A percentile compares a stretch with the other conserved stretches of the same genome.
Conservation (phyloP, 2,329 filamentous ascomycete genomes). For the Massarina eburnea region DNA sequence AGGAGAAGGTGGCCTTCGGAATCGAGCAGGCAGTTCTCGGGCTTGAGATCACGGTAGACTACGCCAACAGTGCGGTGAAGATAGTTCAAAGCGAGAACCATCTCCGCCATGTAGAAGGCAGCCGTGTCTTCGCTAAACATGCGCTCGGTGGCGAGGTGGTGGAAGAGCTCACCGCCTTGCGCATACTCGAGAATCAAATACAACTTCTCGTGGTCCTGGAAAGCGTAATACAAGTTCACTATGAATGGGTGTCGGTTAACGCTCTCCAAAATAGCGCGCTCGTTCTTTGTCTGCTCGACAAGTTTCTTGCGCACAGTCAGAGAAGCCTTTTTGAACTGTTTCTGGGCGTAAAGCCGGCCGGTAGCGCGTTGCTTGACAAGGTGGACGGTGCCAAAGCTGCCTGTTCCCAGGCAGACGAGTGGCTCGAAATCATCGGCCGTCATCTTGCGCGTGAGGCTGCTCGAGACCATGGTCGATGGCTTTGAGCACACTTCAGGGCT, state of each 20-base stretch:
- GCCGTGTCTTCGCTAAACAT: conserved; percentile 92
- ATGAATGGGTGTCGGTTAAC: conserved; percentile 97
- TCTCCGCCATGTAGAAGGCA: conserved; percentile 98
- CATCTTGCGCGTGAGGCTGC: conserved; percentile 76
- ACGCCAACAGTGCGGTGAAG: conserved; percentile 90
- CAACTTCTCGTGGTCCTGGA: conserved; percentile 96
- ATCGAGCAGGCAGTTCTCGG: conserved; percentile 94
- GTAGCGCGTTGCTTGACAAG: conserved; percentile 88
- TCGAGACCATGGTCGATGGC: conserved; percentile 33
- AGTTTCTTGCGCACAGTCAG: conserved; percentile 93
- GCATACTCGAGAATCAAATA: conserved; percentile 98
- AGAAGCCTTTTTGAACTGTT: conserved; percentile 97
- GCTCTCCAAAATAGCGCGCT: conserved; percentile 90
- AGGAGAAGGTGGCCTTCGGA: conserved; percentile 87
- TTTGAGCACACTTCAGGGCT: conserved; percentile 58
- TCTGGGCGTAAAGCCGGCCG: conserved; percentile 91
- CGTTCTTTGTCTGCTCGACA: conserved; percentile 95
- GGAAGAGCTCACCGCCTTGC: conserved; percentile 94
- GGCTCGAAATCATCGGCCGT: conserved; percentile 86
- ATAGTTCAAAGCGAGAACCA: conserved; percentile 91
- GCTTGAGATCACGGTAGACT: conserved; percentile 95
- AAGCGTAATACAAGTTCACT: conserved; percentile 96
- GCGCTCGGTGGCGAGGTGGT: conserved; percentile 87
- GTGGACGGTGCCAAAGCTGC: conserved; percentile 91
- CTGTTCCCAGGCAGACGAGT: conserved; percentile 90